These are phyloP conservation scores for Lenzites betulinus DNA, from an alignment of 768 basidiomycete genomes.

Conservation along the genomic window DNA sequence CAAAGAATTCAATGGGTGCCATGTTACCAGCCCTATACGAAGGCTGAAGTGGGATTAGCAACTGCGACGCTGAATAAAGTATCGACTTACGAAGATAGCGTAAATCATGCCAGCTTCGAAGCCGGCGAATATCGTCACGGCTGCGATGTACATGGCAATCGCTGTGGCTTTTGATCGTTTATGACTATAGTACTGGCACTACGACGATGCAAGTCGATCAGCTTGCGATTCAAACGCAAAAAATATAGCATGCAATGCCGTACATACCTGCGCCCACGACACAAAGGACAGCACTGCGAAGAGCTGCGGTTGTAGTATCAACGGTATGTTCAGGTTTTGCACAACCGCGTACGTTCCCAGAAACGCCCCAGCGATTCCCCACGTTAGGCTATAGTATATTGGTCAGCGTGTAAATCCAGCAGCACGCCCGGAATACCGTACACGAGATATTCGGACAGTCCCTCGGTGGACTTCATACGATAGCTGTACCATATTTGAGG, in stretches of 20 bases:
- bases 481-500: conserved; percentile 78
- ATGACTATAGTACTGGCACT: conserved; percentile 70
- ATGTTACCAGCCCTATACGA: conserved; percentile 38
- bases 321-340: conserved; percentile 68
- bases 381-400: conserved; percentile 46
- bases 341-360: conserved; percentile 70
- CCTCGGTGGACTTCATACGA: conserved; percentile 64
- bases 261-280: conserved; percentile 69
- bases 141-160: conserved; percentile 37
- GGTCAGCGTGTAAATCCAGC: neutral
- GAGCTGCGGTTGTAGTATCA: conserved; percentile 67
- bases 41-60: conserved; percentile 32
- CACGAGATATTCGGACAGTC: conserved; percentile 49
- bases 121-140: conserved; percentile 50
- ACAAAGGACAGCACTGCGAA: conserved; percentile 62
- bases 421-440: conserved; percentile 9
- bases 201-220: conserved; percentile 18
- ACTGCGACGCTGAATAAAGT: neutral
- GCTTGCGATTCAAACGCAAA: neutral
- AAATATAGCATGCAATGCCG: too few relatives aligned
- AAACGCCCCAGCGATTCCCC: conserved; percentile 60
- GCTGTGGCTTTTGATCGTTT: conserved; percentile 41
- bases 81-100: conserved; percentile 49
- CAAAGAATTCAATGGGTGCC: conserved; percentile 54
- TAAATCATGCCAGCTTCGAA: conserved; percentile 64